A percentile compares a stretch with the other conserved stretches of the same genome.
phyloP scores from a whole-genome alignment of 345 rosid species.

The Brassica rapa region DNA sequence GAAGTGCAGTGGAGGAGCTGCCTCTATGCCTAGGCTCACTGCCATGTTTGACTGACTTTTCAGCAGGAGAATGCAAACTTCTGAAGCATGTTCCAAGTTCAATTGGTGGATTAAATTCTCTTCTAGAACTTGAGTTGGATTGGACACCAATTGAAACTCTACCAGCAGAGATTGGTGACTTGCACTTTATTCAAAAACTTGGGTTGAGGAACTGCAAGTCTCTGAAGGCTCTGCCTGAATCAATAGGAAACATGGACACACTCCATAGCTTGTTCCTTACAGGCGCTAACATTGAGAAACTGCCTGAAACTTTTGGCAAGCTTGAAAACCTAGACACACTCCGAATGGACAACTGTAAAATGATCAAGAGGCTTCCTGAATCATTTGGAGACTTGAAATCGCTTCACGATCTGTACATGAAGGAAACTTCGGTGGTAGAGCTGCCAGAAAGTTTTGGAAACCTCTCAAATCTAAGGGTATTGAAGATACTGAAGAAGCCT shows the following conservation, averaged over 20 bases:
- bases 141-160: slow-evolving; percentile 18
- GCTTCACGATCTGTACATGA: slow-evolving; percentile 12
- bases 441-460: slow-evolving; percentile 39
- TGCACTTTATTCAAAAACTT: slow-evolving; percentile 14
- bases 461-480: slow-evolving; percentile 27
- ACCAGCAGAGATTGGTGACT: slow-evolving; percentile 21
- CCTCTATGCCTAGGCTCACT: slow-evolving; percentile 13
- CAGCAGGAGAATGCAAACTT: slow-evolving; percentile 19
- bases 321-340: slow-evolving; percentile 19
- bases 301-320: slow-evolving; percentile 33
- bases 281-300: slow-evolving; percentile 34
- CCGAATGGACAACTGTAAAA: slow-evolving; percentile 19
- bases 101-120: slow-evolving; percentile 32
- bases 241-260: slow-evolving; percentile 32
- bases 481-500: slow-evolving; percentile 35
- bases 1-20: slow-evolving; percentile 22
- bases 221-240: slow-evolving; percentile 10
- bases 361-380: slow-evolving; percentile 32
- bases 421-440: slow-evolving; percentile 6
- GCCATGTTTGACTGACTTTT: slow-evolving; percentile 21
- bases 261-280: slow-evolving; percentile 2
- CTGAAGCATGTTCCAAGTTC: slow-evolving; percentile 31
- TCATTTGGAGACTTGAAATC: slow-evolving; percentile 38
- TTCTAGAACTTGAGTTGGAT: slow-evolving; percentile 29
- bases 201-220: slow-evolving; percentile 23